Conservation (phyloP, 805 yeast genomes). For the Saccharomycopsis sp. region DNA sequence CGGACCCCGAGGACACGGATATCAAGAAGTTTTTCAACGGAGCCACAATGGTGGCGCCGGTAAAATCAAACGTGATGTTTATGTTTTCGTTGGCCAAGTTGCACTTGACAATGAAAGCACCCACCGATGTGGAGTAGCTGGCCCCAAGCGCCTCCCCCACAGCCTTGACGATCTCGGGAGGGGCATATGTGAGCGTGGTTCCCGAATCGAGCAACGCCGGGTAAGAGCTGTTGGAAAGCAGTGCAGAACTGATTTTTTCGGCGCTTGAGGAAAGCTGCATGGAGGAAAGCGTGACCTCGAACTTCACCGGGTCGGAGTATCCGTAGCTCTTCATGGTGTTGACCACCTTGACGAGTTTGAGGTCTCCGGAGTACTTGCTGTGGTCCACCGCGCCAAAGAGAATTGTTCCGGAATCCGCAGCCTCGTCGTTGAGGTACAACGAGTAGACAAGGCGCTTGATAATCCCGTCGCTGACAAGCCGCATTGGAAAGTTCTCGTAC, state of each 20-base stretch:
- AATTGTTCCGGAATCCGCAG: constrained; percentile 43
- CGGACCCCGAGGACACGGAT: constrained; percentile 4
- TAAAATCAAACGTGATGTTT: constrained; percentile 43
- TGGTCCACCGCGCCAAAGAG: constrained; percentile 71
- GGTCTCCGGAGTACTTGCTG: constrained; percentile 48
- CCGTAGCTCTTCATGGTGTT: constrained; percentile 34
- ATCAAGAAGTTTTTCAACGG: constrained; percentile 35
- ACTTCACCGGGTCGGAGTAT: constrained; percentile 35
- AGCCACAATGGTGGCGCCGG: constrained; percentile 45
- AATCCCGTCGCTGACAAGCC: constrained; percentile 50
- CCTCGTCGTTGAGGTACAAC: constrained; percentile 44
- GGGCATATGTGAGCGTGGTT: constrained; percentile 44
- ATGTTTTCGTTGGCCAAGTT: constrained; percentile 26
- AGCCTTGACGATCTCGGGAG: constrained; percentile 24
- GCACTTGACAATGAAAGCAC: constrained; percentile 45
- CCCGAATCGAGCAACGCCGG: constrained; percentile 51
- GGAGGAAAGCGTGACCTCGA: constrained; percentile 39
- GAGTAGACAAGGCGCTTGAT: constrained; percentile 55
- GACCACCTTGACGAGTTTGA: constrained; percentile 45
- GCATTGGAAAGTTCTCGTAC: constrained; percentile 63
- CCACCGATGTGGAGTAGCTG: constrained; percentile 33
- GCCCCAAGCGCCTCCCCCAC: constrained; percentile 19
- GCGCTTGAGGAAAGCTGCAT: constrained; percentile 20
- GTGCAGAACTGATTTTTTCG: neutral
- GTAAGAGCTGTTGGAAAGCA: neutral